phyloP scores from a whole-genome alignment of 177 flowering plant genomes.

The Telopea speciosissima region DNA sequence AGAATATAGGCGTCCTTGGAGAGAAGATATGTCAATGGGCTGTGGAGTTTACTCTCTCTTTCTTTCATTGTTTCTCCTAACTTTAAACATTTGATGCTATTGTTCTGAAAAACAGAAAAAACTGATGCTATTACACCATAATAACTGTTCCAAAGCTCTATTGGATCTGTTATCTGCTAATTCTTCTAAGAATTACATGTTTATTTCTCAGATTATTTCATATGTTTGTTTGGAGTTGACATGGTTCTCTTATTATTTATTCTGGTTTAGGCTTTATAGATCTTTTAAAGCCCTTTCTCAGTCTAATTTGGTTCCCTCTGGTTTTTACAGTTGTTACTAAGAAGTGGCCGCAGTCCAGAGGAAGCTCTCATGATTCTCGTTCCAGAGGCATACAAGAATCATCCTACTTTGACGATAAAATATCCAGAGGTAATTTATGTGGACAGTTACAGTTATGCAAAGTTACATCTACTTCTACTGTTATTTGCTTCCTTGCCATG shows the following conservation, averaged over 20 bases:
- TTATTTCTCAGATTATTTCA: neutral
- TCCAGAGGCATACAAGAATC: conserved; percentile 98
- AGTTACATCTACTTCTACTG: neutral
- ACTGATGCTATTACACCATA: too few species aligned
- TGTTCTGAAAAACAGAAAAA: too few species aligned
- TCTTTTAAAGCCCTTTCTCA: neutral
- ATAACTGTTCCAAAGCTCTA: neutral
- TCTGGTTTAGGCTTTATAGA: neutral
- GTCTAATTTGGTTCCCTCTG: conserved; percentile 8
- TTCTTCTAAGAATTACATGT: neutral
- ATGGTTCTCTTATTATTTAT: neutral
- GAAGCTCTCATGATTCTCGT: conserved; percentile 98
- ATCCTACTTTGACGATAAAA: conserved; percentile 82
- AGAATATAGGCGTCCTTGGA: too few species aligned
- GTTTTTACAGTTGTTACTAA: conserved; percentile 57
- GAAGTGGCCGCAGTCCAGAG: conserved; percentile 93
- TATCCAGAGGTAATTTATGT: conserved; percentile 80
- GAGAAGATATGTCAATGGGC: too few species aligned
- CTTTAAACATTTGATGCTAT: too few species aligned
- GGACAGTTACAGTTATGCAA: neutral
- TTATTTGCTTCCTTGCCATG: neutral
- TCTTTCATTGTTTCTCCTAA: too few species aligned
- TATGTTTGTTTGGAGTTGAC: neutral
- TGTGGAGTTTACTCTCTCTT: too few species aligned
- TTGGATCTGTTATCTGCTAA: neutral